A percentile compares a stretch with the other conserved stretches of the same genome.
These are phyloP conservation scores for Lipomyces anomalus DNA, from an alignment of 805 yeast species.

Conservation along the genomic window DNA sequence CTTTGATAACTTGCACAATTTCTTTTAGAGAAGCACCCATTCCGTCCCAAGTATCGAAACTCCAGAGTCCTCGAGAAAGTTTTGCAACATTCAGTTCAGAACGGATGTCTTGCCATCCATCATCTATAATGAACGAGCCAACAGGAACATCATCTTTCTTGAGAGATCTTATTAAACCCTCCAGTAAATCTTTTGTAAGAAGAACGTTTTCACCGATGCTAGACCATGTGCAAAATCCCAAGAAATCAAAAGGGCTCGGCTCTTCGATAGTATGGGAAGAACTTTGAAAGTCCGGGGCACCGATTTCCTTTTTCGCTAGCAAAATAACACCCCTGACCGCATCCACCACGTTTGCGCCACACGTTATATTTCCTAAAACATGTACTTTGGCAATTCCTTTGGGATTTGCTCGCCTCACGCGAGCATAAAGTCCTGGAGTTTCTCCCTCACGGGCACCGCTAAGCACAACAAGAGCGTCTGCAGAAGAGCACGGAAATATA, in stretches of 20 bases:
- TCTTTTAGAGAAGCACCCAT: slow-evolving; percentile 3
- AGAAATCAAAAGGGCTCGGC: not conserved
- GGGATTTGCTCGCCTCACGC: slow-evolving; percentile 2
- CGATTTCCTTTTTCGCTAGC: slow-evolving; percentile 1
- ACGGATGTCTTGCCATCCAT: slow-evolving; percentile 7
- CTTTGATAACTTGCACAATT: slow-evolving; percentile 1
- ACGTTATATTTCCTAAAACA: slow-evolving; percentile 1
- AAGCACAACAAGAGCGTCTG: slow-evolving; percentile 2
- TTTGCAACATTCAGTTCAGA: not conserved
- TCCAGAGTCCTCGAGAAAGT: slow-evolving; percentile 2
- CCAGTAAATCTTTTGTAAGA: not conserved
- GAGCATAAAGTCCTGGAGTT: slow-evolving; percentile 4
- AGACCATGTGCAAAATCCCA: slow-evolving; percentile 6
- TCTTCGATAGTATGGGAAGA: not conserved
- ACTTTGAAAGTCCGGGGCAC: no score
- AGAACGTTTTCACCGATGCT: slow-evolving; percentile 3
- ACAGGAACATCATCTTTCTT: slow-evolving; percentile 2
- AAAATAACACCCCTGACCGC: slow-evolving; percentile 1
- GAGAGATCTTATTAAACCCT: not conserved
- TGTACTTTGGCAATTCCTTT: slow-evolving; percentile 2
- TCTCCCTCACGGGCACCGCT: not conserved
- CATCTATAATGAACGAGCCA: slow-evolving; percentile 8
- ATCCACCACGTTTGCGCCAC: slow-evolving; percentile 1
- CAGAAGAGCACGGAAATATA: slow-evolving; percentile 5
- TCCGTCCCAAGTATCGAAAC: slow-evolving; percentile 5